Base-by-base conservation (phyloP, 148 eudicot genomes). In the Pharnaceum exiguum region DNA sequence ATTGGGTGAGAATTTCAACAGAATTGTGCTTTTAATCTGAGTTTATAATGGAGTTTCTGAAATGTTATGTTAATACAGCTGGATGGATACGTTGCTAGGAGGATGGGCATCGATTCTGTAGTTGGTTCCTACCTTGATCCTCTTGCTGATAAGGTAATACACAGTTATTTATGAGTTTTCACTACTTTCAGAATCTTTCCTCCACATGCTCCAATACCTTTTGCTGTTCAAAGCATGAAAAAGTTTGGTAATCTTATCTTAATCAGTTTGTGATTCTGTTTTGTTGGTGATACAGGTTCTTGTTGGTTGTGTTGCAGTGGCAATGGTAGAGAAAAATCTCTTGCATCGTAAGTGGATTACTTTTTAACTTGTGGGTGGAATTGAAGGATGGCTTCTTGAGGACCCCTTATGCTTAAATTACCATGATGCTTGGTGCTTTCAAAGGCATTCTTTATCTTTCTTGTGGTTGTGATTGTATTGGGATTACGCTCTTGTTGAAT, bases 141-240 rank as follows among this genome's bases (percentile, higher is more conserved):
- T 63, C 95, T 93, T 42, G 99, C 99, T n/a, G 99, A 93, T 70
- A 93, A 93, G 91, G 99, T 87, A 79, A 68, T n/a, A n/a, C n/a
- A n/a, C n/a, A n/a, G n/a, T n/a, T n/a, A n/a, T n/a, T n/a, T n/a
- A n/a, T n/a, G n/a, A n/a, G n/a, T n/a, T n/a, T n/a, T n/a, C n/a
- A n/a, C n/a, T n/a, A n/a, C n/a, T n/a, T n/a, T n/a, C n/a, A n/a
- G n/a, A n/a, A n/a, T n/a, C n/a, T n/a, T n/a, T n/a, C n/a, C n/a
- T n/a, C n/a, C n/a, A n/a, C n/a, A n/a, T n/a, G n/a, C n/a, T n/a
- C n/a, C n/a, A n/a, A n/a, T n/a, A n/a, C n/a, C n/a, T n/a, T n/a
- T n/a, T n/a, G n/a, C n/a, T n/a, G n/a, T n/a, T n/a, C n/a, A n/a
- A n/a, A n/a, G n/a, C n/a, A n/a, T n/a, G n/a, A n/a, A n/a, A n/a